phyloP scores from a whole-genome alignment of 2,329 filamentous ascomycete genomes.

The Epichloe sylvatica region DNA sequence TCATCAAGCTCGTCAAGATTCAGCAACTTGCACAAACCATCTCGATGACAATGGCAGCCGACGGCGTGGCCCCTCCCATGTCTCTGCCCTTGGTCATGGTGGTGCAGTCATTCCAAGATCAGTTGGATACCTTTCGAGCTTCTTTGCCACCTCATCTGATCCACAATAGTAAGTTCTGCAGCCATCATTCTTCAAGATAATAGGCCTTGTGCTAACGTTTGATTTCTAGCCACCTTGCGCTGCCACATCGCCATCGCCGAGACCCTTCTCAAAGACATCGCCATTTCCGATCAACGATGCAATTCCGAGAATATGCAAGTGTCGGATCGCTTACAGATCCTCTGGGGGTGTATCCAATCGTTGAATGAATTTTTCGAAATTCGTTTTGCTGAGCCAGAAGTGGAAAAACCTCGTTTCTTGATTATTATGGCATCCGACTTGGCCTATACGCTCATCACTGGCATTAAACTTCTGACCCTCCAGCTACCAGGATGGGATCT shows the following conservation, averaged over 20 bases:
- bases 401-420: conserved; percentile 26
- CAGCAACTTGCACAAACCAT: conserved; percentile 36
- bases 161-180: conserved; percentile 18
- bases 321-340: conserved; percentile 28
- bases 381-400: conserved; percentile 18
- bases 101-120: conserved; percentile 30
- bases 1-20: conserved; percentile 31
- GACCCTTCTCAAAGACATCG: conserved; percentile 33
- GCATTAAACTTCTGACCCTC: conserved; percentile 32
- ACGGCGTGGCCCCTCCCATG: conserved; percentile 16
- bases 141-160: conserved; percentile 22
- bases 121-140: conserved; percentile 25
- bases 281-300: conserved; percentile 25
- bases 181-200: neutral
- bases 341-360: conserved; percentile 30
- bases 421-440: conserved; percentile 33
- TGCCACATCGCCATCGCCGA: conserved; percentile 31
- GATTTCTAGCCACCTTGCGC: conserved; percentile 21
- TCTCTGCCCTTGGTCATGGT: conserved; percentile 27
- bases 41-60: conserved; percentile 24
- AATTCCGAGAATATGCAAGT: conserved; percentile 18
- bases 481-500: conserved; percentile 33
- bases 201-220: neutral
- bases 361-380: conserved; percentile 26
- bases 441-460: conserved; percentile 31